phyloP scores from a whole-genome alignment of 2,329 filamentous ascomycete species.

The Trichoderma lentiforme region DNA sequence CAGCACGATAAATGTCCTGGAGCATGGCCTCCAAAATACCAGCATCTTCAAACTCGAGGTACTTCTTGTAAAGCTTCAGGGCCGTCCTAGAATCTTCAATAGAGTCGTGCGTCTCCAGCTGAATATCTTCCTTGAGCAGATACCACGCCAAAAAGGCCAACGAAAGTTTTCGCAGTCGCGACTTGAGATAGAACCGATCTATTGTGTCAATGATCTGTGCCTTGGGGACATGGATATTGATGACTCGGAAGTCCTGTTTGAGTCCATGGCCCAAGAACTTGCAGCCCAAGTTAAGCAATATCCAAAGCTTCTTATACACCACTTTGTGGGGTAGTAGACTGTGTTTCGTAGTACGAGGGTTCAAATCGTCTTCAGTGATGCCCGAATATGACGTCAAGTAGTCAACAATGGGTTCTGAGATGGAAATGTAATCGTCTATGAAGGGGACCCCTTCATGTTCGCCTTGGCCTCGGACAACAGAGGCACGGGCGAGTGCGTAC shows the following conservation, averaged over 20 bases:
- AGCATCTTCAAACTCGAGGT: constrained; percentile 81
- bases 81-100: constrained; percentile 94
- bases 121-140: constrained; percentile 89
- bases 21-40: constrained; percentile 81
- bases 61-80: constrained; percentile 83
- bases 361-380: constrained; percentile 80
- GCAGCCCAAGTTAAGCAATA: constrained; percentile 89
- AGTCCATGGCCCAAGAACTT: constrained; percentile 92
- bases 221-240: constrained; percentile 94
- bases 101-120: constrained; percentile 86
- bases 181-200: constrained; percentile 80
- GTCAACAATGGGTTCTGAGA: constrained; percentile 87
- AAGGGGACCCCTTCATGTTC: constrained; percentile 79
- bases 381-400: constrained; percentile 94
- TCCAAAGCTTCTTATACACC: constrained; percentile 97
- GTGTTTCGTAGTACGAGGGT: constrained; percentile 72
- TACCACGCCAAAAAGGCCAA: constrained; percentile 90
- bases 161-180: constrained; percentile 79
- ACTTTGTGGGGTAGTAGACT: constrained; percentile 84
- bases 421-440: constrained; percentile 95
- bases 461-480: constrained; percentile 78
- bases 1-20: constrained; percentile 72
- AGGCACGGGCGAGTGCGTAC: constrained; percentile 88
- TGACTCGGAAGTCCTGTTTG: constrained; percentile 93
- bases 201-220: constrained; percentile 91